Evolutionary conservation across 2,329 filamentous ascomycete genomes (phyloP).

Genomic region (Plectosphaerella plurivora): DNA sequence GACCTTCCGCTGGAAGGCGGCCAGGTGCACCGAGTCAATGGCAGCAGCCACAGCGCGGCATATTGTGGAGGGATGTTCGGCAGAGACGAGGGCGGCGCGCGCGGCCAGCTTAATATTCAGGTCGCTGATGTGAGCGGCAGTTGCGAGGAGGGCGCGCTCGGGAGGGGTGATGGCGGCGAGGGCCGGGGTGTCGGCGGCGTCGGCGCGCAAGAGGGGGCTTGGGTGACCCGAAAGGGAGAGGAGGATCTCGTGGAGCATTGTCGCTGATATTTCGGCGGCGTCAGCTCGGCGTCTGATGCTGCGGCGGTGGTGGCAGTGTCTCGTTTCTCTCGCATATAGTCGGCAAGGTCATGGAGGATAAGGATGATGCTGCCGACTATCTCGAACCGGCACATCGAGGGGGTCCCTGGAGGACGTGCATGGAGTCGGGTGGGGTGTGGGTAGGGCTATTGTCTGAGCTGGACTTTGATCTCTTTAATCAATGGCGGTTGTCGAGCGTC

Average conservation of each 20-base stretch:
- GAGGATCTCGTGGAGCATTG: constrained; percentile 97
- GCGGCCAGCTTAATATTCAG: constrained; percentile 70
- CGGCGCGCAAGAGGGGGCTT: constrained; percentile 72
- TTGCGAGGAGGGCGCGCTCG: constrained; percentile 75
- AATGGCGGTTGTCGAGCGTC: no score
- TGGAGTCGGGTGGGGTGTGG: neutral
- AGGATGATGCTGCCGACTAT: constrained; percentile 46
- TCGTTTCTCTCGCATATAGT: constrained; percentile 31
- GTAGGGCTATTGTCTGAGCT: no score
- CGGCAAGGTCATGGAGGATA: constrained; percentile 36
- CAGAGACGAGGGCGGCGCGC: constrained; percentile 62
- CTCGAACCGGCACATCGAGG: constrained; percentile 50
- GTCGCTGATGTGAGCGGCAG: constrained; percentile 71
- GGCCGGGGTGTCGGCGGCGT: constrained; percentile 39
- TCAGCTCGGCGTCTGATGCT: constrained; percentile 4
- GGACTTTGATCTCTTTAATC: no score
- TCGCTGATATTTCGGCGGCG: constrained; percentile 7
- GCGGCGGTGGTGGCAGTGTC: constrained; percentile 7
- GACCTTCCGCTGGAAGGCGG: constrained; percentile 76
- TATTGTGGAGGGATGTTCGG: constrained; percentile 72
- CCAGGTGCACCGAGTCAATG: constrained; percentile 70
- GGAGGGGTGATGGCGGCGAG: constrained; percentile 62
- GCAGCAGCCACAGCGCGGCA: constrained; percentile 83
- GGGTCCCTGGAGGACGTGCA: neutral
- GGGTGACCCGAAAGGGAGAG: constrained; percentile 92